These are phyloP conservation scores for Chlamydomonas applanata DNA, from an alignment of 139 green algal genomes.

Conservation along the genomic window DNA sequence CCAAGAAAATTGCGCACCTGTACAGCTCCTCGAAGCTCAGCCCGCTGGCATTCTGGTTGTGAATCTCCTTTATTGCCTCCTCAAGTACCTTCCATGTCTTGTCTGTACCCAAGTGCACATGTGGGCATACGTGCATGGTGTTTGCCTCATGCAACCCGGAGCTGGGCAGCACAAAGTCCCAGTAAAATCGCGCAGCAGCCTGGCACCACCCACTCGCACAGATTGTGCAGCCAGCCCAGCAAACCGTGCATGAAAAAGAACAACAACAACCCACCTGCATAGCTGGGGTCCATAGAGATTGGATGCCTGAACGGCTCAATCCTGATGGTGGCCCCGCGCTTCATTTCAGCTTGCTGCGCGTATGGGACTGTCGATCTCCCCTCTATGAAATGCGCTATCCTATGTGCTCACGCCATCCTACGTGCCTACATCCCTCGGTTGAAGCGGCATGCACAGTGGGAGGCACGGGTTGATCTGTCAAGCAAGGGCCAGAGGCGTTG, in stretches of 20 bases:
- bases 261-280: conserved; percentile 58
- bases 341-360: not conserved
- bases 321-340: conserved; percentile 32
- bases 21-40: conserved; percentile 99
- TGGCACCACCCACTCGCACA: not conserved
- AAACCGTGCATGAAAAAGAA: not conserved
- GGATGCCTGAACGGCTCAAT: conserved; percentile 96
- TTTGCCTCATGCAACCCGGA: not conserved
- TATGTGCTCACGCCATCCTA: not conserved
- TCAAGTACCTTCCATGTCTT: conserved; percentile 96
- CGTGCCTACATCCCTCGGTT: not conserved
- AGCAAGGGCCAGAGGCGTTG: too few relatives aligned
- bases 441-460: too few relatives aligned
- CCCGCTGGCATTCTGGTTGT: conserved; percentile 92
- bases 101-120: conserved; percentile 55
- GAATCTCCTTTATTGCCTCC: conserved; percentile 94
- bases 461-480: too few relatives aligned
- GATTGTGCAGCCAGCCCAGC: not conserved
- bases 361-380: not conserved
- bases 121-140: not conserved
- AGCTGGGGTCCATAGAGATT: conserved; percentile 86
- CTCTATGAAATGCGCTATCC: not conserved
- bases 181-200: too few relatives aligned
- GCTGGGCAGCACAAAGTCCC: too few relatives aligned
- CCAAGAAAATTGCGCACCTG: conserved; percentile 43